A percentile compares a stretch with the other conserved stretches of the same genome.
Conservation (phyloP, 345 rosid species). For the Litchi chinensis region DNA sequence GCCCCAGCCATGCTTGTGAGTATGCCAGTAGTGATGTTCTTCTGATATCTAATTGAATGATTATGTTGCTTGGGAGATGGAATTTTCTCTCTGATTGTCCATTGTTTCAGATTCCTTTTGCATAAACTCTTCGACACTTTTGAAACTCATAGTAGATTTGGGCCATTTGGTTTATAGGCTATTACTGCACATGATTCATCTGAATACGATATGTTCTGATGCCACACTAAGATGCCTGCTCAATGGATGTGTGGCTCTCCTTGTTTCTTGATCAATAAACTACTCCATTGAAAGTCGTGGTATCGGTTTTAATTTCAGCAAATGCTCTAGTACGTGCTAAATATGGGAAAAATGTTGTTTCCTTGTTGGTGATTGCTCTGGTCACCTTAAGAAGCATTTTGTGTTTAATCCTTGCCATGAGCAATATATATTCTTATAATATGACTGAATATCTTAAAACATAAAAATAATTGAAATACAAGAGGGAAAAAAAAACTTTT, state of each 20-base stretch:
- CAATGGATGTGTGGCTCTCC: neutral
- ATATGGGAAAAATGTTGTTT: neutral
- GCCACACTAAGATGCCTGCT: neutral
- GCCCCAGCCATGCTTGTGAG: conserved; percentile 80
- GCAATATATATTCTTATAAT: neutral
- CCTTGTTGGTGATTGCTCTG: neutral
- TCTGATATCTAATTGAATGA: neutral
- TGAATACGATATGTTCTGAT: neutral
- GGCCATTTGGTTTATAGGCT: neutral
- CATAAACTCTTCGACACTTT: neutral
- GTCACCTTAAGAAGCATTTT: neutral
- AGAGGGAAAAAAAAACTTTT: neutral
- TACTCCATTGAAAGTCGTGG: neutral
- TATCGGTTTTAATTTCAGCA: neutral
- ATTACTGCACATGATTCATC: neutral
- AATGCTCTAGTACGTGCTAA: neutral
- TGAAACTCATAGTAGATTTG: neutral
- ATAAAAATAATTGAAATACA: neutral
- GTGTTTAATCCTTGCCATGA: neutral
- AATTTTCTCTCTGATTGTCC: neutral
- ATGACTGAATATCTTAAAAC: neutral
- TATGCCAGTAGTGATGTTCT: conserved; percentile 11
- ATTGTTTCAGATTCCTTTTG: neutral
- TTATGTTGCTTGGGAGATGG: neutral
- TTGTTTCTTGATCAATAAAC: neutral